A percentile compares a stretch with the other conserved stretches of the same genome.
Conservation (phyloP, 1,139 yeast species). For the Candida pseudoviswanathii region DNA sequence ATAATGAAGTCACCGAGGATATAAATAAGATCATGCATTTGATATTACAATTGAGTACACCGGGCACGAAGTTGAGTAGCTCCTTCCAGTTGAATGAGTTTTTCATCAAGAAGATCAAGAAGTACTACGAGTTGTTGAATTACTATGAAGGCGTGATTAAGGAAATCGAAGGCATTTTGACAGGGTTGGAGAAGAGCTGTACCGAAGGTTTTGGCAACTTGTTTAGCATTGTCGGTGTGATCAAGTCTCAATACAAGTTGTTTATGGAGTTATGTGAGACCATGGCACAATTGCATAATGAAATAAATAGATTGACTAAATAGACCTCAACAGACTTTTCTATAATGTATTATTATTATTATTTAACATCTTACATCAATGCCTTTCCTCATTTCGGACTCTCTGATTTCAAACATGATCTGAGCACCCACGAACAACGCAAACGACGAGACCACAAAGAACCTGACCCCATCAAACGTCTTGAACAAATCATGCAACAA, state of each 20-base stretch:
- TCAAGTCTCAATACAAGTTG: constrained; percentile 78
- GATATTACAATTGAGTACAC: constrained; percentile 65
- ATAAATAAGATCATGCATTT: constrained; percentile 69
- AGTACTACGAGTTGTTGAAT: constrained; percentile 61
- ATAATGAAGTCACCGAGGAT: constrained; percentile 67
- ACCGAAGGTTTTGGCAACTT: constrained; percentile 55
- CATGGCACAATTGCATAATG: constrained; percentile 86
- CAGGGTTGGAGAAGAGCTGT: constrained; percentile 46
- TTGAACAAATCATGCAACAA: constrained; percentile 71
- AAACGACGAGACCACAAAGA: constrained; percentile 63
- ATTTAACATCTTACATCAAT: constrained; percentile 73
- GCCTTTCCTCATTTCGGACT: constrained; percentile 81
- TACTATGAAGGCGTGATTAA: constrained; percentile 78
- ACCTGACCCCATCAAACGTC: constrained; percentile 66
- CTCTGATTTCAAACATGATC: constrained; percentile 93
- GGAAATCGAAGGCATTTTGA: constrained; percentile 59
- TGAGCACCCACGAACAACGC: constrained; percentile 84
- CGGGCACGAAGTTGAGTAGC: constrained; percentile 66
- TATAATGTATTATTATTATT: constrained; percentile 2
- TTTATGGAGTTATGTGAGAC: constrained; percentile 91
- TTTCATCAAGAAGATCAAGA: constrained; percentile 58
- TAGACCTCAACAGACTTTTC: constrained; percentile 8
- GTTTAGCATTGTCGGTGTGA: constrained; percentile 60
- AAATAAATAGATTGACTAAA: constrained; percentile 28
- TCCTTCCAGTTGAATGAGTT: constrained; percentile 50